phyloP scores from a whole-genome alignment of 768 basidiomycete genomes.

The Boletus reticuloceps region DNA sequence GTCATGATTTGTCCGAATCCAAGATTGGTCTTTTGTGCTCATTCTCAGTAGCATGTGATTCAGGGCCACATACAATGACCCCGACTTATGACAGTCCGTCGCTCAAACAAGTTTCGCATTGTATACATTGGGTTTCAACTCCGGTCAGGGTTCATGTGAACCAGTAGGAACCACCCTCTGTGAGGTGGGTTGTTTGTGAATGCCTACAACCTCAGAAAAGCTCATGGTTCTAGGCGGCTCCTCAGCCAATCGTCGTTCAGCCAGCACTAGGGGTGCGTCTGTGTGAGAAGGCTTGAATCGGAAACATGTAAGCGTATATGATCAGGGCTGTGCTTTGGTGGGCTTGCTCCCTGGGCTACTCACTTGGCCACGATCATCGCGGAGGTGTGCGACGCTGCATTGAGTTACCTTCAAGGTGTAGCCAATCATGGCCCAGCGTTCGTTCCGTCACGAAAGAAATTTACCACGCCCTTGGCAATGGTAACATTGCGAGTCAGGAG shows the following conservation, averaged over 20 bases:
- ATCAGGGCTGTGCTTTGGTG: conserved; percentile 13
- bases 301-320: conserved; percentile 1
- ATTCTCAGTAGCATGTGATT: background rate
- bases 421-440: conserved; percentile 14
- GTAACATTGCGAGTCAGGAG: conserved; percentile 6
- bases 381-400: conserved; percentile 8
- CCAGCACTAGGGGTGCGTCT: background rate
- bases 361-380: conserved; percentile 25
- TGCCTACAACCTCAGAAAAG: background rate
- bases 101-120: background rate
- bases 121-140: background rate
- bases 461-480: conserved; percentile 3
- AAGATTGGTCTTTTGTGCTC: background rate
- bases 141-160: background rate
- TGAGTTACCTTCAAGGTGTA: conserved; percentile 8
- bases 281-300: conserved; percentile 4
- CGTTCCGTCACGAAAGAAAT: conserved; percentile 9
- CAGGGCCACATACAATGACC: background rate
- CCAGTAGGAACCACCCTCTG: background rate
- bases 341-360: background rate
- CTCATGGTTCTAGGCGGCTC: background rate
- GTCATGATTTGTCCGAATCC: background rate
- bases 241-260: conserved; percentile 6
- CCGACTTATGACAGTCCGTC: background rate
- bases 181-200: conserved; percentile 6